Conservation (phyloP, 2,329 filamentous ascomycete species). For the Herpotrichia juniperi region DNA sequence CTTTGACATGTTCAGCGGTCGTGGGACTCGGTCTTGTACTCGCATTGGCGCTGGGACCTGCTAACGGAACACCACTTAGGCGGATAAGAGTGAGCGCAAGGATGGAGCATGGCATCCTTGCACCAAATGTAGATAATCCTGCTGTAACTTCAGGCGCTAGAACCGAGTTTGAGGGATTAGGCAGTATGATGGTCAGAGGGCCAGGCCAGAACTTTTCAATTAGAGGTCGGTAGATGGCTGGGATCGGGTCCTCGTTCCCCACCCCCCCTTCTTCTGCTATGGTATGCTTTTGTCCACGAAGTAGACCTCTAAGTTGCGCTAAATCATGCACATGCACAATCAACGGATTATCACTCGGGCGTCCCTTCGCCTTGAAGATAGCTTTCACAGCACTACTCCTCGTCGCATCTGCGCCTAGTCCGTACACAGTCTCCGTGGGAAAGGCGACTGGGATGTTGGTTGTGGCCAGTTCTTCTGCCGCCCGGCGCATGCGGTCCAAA, state of each 20-base stretch:
- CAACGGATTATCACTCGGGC: slow-evolving; percentile 92
- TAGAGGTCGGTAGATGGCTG: slow-evolving; percentile 76
- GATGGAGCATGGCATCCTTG: slow-evolving; percentile 82
- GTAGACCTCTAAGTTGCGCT: slow-evolving; percentile 71
- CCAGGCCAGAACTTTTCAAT: slow-evolving; percentile 92
- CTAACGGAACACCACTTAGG: slow-evolving; percentile 77
- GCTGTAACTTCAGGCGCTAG: slow-evolving; percentile 94
- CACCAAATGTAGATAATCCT: slow-evolving; percentile 82
- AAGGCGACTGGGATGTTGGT: slow-evolving; percentile 85
- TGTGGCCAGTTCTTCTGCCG: slow-evolving; percentile 68
- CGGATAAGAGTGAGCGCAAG: slow-evolving; percentile 90
- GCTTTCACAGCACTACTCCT: slow-evolving; percentile 80
- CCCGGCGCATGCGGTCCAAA: slow-evolving; percentile 63
- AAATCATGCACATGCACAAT: slow-evolving; percentile 91
- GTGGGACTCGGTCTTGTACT: slow-evolving; percentile 94
- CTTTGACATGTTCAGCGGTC: slow-evolving; percentile 83
- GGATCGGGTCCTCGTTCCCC: slow-evolving; percentile 66
- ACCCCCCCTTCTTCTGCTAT: slow-evolving; percentile 1
- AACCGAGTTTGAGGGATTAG: slow-evolving; percentile 70
- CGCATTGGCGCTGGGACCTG: slow-evolving; percentile 92
- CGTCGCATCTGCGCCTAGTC: slow-evolving; percentile 94
- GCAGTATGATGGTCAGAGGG: slow-evolving; percentile 87
- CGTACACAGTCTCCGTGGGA: slow-evolving; percentile 97
- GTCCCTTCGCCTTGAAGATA: slow-evolving; percentile 90
- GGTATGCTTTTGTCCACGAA: slow-evolving; percentile 45